phyloP scores from a whole-genome alignment of 768 basidiomycete genomes.

The Auriculariales sp. region DNA sequence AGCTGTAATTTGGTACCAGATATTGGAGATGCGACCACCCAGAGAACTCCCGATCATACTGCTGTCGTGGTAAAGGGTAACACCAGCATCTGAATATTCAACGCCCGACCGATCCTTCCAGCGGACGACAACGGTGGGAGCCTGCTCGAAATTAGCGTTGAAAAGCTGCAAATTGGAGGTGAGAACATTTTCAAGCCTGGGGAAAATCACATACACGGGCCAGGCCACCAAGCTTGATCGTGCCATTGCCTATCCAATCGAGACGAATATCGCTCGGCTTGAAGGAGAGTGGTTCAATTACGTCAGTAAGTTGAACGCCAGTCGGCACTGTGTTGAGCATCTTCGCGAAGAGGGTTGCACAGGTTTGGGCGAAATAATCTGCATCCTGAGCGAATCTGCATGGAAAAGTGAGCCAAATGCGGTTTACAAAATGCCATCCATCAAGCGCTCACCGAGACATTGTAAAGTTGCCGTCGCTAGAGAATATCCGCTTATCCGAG shows the following conservation, averaged over 20 bases:
- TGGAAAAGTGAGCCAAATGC: background rate
- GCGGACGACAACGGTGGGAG: no score
- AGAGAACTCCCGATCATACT: no score
- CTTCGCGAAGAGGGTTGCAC: slow-evolving; percentile 24
- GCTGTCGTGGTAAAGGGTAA: no score
- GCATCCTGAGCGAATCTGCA: slow-evolving; percentile 16
- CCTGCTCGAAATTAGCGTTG: no score
- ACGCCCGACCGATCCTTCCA: no score
- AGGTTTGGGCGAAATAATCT: slow-evolving; percentile 22
- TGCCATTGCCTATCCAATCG: background rate
- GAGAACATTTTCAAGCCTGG: no score
- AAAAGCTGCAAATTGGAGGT: no score
- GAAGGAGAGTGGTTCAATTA: slow-evolving; percentile 9
- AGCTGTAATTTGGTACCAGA: no score
- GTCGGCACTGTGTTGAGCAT: slow-evolving; percentile 37
- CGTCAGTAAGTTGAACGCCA: slow-evolving; percentile 28
- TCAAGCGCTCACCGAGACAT: slow-evolving; percentile 22
- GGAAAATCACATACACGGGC: no score
- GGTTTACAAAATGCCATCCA: background rate
- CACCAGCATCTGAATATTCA: no score
- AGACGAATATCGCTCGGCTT: background rate
- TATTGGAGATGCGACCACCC: no score
- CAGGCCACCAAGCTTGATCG: background rate
- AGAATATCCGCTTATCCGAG: slow-evolving; percentile 27
- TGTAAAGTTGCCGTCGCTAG: slow-evolving; percentile 24